Evolutionary conservation across 2,329 filamentous ascomycete genomes (phyloP).

Genomic region (Sclerotinia minor): DNA sequence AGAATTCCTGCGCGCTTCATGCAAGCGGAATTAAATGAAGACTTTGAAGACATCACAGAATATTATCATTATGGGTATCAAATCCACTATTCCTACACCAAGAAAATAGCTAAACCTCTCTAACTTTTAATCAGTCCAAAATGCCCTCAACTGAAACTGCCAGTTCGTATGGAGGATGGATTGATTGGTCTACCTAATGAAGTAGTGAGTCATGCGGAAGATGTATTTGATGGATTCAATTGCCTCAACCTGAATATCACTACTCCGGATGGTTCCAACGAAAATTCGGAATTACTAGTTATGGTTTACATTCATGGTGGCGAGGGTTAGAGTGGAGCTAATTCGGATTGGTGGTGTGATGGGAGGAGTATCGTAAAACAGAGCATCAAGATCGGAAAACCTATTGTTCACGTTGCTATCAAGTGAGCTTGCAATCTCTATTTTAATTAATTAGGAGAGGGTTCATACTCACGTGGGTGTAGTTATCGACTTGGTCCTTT

Average conservation of each 20-base stretch:
- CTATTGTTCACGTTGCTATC: constrained; percentile 24
- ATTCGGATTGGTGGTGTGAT: constrained; percentile 8
- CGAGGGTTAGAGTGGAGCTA: constrained; percentile 36
- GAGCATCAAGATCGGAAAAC: constrained; percentile 18
- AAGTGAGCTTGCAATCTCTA: constrained; percentile 19
- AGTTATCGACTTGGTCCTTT: constrained; percentile 27
- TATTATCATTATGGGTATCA: background rate
- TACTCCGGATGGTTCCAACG: constrained; percentile 45
- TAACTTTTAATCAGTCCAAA: constrained; percentile 24
- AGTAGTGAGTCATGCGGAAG: constrained; percentile 10
- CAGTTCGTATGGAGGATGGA: constrained; percentile 25
- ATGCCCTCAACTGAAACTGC: constrained; percentile 25
- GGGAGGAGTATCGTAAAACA: constrained; percentile 21
- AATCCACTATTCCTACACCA: background rate
- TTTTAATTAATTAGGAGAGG: no score
- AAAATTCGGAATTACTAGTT: constrained; percentile 47
- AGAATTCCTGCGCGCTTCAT: background rate
- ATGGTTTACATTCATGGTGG: constrained; percentile 56
- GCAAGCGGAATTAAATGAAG: background rate
- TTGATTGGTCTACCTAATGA: constrained; percentile 23
- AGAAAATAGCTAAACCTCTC: background rate
- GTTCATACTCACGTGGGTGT: background rate
- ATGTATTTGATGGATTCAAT: constrained; percentile 39
- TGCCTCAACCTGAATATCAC: constrained; percentile 50
- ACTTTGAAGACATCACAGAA: background rate